Base-by-base conservation (phyloP, 306 rosid genomes). In the Ammopiptanthus mongolicus region DNA sequence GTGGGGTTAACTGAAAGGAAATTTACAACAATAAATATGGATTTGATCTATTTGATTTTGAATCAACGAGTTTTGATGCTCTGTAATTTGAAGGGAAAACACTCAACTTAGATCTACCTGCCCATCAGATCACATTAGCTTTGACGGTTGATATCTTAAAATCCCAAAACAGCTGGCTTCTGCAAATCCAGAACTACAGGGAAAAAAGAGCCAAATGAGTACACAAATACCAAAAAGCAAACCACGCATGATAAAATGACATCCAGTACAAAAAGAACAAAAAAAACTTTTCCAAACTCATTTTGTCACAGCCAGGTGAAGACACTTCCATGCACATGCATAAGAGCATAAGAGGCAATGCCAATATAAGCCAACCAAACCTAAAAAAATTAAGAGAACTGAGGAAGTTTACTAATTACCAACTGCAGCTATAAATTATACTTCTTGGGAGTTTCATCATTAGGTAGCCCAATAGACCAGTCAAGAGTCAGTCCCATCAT, bases 401-500 rank as follows among this genome's bases (percentile, higher is more conserved):
- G 10, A 17, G 41, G 8, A 3, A 66, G 48, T 29, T 56, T 53
- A 41, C 61, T 65, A 46, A 78, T 86, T 83, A 92, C 93, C 96
- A 83, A 84, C 76, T 82, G 81, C 75, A 69, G 51, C 80, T 81
- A 80, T 59, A 88, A 69, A 69, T 73, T 78, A 81, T 29, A 42
- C 50, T 67, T 85, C 85, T 33, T 11, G 75, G 73, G 84, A 82
- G 80, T 75, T 65, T 78, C 86, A 85, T 67, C 97, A 86, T 68
- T 65, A 76, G 71, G 87, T 71, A 77, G 91, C 78, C 62, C 83
- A 77, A 69, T 57, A 85, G 73, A 81, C 85, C 78, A 64, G 79
- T 69, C 75, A 81, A 25, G 80, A 79, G 90, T 83, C 89, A 78
- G 76, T 83, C 84, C 83, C 87, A 80, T 76, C 86, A 67, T 68